Evolutionary conservation across 2,329 filamentous ascomycete species (phyloP).

Genomic region (Fusarium globosum): DNA sequence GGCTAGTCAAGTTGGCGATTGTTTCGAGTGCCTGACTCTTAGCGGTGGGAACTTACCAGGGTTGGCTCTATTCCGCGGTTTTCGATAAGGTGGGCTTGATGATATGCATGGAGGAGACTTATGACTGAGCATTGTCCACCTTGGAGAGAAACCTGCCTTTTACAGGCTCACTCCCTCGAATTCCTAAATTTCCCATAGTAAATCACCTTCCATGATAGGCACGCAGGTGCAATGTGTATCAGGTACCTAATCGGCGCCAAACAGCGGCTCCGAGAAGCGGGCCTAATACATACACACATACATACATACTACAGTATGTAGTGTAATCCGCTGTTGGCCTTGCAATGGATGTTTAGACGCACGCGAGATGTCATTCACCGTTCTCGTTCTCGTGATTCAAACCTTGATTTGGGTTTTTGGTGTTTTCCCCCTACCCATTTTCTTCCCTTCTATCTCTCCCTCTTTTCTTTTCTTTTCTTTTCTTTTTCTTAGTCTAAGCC

Average conservation of each 20-base stretch:
- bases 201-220: constrained; percentile 5
- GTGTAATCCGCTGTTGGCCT: background rate
- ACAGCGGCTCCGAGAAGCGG: constrained; percentile 17
- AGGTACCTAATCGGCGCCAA: constrained; percentile 10
- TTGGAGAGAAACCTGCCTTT: constrained; percentile 2
- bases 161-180: background rate
- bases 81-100: constrained; percentile 16
- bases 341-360: background rate
- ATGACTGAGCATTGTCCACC: constrained; percentile 21
- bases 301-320: no score
- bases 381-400: constrained; percentile 13
- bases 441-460: background rate
- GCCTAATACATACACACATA: background rate
- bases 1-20: constrained; percentile 7
- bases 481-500: background rate
- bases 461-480: background rate
- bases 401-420: background rate
- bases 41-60: constrained; percentile 12
- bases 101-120: constrained; percentile 16
- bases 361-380: constrained; percentile 17
- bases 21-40: constrained; percentile 30
- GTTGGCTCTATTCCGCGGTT: constrained; percentile 1
- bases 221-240: background rate
- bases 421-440: background rate
- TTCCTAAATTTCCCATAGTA: background rate